Evolutionary conservation across 768 basidiomycete genomes (phyloP).

Genomic region (Paxillus ammoniavirescens): DNA sequence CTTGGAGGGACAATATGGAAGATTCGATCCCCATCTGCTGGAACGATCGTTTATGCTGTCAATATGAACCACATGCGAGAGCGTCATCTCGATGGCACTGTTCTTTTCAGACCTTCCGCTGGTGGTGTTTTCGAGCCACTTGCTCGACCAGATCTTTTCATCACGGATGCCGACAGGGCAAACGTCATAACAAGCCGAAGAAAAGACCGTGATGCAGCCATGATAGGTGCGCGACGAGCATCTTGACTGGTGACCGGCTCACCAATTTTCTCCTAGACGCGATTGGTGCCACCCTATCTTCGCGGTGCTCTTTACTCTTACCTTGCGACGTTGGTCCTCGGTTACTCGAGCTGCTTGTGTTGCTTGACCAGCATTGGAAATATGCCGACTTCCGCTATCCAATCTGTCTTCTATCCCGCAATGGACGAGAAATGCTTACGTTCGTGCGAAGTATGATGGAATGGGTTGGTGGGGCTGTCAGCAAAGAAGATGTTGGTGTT

Average conservation of each 20-base stretch:
- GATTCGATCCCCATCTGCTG: conserved; percentile 94
- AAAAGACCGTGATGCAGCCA: conserved; percentile 85
- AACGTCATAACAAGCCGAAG: conserved; percentile 81
- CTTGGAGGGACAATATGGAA: conserved; percentile 98
- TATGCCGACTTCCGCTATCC: conserved; percentile 82
- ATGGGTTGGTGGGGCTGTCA: conserved; percentile 95
- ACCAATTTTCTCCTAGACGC: conserved; percentile 53
- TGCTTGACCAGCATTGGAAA: conserved; percentile 97
- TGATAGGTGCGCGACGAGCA: conserved; percentile 60
- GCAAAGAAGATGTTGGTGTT: conserved; percentile 88
- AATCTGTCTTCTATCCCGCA: conserved; percentile 90
- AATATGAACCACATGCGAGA: conserved; percentile 96
- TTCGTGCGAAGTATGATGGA: conserved; percentile 98
- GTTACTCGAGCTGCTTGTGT: conserved; percentile 91
- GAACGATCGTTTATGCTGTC: conserved; percentile 93
- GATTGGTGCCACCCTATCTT: conserved; percentile 81
- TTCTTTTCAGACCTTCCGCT: conserved; percentile 72
- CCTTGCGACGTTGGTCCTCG: conserved; percentile 94
- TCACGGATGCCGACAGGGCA: conserved; percentile 88
- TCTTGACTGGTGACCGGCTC: not conserved
- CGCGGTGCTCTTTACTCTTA: conserved; percentile 78
- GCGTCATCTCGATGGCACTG: conserved; percentile 91
- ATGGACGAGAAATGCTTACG: conserved; percentile 89
- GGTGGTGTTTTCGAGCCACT: conserved; percentile 83
- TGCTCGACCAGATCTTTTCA: conserved; percentile 87